These are phyloP conservation scores for Carex scoparia DNA, from an alignment of 176 grass and related monocot species.

Conservation along the genomic window DNA sequence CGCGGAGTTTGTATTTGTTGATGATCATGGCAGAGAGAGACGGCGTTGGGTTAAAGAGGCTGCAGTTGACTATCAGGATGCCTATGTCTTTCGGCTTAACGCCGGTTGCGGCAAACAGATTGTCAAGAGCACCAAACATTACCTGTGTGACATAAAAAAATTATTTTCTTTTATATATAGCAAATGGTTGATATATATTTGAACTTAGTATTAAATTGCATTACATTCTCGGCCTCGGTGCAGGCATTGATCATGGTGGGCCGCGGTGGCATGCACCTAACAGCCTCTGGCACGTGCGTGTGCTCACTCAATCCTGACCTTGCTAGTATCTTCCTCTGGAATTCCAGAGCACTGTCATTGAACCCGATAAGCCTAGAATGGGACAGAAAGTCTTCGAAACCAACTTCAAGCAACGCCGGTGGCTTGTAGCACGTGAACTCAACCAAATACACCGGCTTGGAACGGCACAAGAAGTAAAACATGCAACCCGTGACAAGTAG, in stretches of 20 bases:
- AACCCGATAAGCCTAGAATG: conserved; percentile 24
- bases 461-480: conserved; percentile 20
- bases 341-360: conserved; percentile 18
- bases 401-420: not conserved
- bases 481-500: conserved; percentile 19
- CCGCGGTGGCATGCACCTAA: conserved; percentile 26
- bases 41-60: conserved; percentile 79
- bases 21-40: conserved; percentile 93
- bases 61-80: conserved; percentile 86
- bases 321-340: conserved; percentile 40
- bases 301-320: conserved; percentile 40
- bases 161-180: not conserved
- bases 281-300: conserved; percentile 26
- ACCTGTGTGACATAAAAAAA: not conserved
- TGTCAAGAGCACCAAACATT: conserved; percentile 73
- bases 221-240: conserved; percentile 35
- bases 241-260: conserved; percentile 33
- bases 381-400: conserved; percentile 18
- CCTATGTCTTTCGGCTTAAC: conserved; percentile 75
- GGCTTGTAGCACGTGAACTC: conserved; percentile 43
- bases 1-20: conserved; percentile 79
- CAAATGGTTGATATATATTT: not conserved
- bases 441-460: conserved; percentile 37
- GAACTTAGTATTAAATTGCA: not conserved
- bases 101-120: conserved; percentile 51